phyloP scores from a whole-genome alignment of 2,329 filamentous ascomycete species.

The Cadophora sp. region DNA sequence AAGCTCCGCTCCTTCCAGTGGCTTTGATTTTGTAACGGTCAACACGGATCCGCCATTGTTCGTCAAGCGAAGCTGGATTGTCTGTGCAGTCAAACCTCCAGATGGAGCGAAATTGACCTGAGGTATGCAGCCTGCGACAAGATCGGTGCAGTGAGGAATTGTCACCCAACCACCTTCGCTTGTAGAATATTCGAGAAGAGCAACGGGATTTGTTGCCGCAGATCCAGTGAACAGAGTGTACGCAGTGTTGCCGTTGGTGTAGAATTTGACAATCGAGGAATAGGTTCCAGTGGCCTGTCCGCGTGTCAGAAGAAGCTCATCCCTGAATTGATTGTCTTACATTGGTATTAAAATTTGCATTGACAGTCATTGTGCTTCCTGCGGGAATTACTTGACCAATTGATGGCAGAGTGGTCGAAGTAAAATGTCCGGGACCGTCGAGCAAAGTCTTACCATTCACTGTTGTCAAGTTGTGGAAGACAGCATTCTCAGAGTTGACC shows the following conservation, averaged over 20 bases:
- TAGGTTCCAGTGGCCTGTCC: conserved; percentile 23
- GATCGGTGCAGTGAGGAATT: conserved; percentile 17
- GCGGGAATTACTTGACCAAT: conserved; percentile 35
- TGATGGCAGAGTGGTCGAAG: conserved; percentile 23
- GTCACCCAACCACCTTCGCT: conserved; percentile 25
- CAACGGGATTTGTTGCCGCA: conserved; percentile 21
- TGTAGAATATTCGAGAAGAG: conserved; percentile 23
- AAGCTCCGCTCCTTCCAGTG: conserved; percentile 35
- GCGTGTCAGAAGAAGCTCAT: not conserved
- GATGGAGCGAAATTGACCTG: conserved; percentile 27
- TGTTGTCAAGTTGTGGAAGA: conserved; percentile 20
- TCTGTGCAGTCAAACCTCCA: conserved; percentile 33
- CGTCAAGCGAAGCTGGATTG: conserved; percentile 36
- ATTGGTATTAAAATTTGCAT: conserved; percentile 36
- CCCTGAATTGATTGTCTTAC: conserved; percentile 9
- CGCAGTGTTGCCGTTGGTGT: conserved; percentile 23
- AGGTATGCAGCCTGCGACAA: conserved; percentile 8
- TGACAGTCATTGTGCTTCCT: conserved; percentile 37
- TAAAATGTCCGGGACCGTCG: conserved; percentile 22
- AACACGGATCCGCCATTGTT: conserved; percentile 41
- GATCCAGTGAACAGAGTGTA: conserved; percentile 25
- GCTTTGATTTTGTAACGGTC: conserved; percentile 41
- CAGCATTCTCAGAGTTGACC: not conserved
- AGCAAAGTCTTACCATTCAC: conserved; percentile 12
- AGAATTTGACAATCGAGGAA: conserved; percentile 19